Base-by-base conservation (phyloP, 2,329 filamentous ascomycete genomes). In the Orbilia ellipsospora region DNA sequence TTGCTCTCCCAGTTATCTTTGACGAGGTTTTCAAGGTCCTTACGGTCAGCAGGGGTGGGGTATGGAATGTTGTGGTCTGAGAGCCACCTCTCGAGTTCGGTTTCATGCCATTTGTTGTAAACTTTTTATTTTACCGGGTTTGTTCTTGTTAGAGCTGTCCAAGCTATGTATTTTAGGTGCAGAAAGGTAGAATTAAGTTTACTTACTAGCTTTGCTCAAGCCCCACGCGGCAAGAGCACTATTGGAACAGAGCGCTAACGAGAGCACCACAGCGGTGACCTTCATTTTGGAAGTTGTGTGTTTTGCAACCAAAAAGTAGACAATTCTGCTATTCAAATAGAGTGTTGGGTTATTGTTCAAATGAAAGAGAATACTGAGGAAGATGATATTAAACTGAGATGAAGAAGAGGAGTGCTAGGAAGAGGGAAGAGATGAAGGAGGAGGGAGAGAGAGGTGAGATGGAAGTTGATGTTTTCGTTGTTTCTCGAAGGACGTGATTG, bases 41-140 rank as follows among this genome's bases (percentile, higher is more conserved):
- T 96, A 81, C 95, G 93, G 83, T 97, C 93, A 57, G 94, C 89
- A 10, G 94, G 89, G 10, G 89, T 90, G n/a, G 95, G 93, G 82
- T 97, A 93, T 8, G 94, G 93, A 70, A 99, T 87, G 82, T 94
- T 89, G 84, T 98, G 88, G 82, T 99, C 95, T 31, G 92, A 92
- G 59, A 99, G 89, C 95, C 95, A 99, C 80, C 94, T 89, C 85
- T 99, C 94, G 31, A 99, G 89, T 86, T 99, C 95, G 20, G 92
- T 96, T 86, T 98, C 90, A 80, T 98, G 94, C 95, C 95, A 99
- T 83, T 95, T 97, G 85, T 98, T 97, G 87, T 98, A 98, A 15
- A 90, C 94, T 75, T 54, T 54, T 36, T 36, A 36, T 36, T 36
- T 36, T 36, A 6, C 31, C 31, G 8, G 31, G 2, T 2, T 36